Evolutionary conservation across 1,284 basidiomycete genomes (phyloP), one percentile per base, ranked within the genome.

Genomic region (Cryptococcus wingfieldii): DNA sequence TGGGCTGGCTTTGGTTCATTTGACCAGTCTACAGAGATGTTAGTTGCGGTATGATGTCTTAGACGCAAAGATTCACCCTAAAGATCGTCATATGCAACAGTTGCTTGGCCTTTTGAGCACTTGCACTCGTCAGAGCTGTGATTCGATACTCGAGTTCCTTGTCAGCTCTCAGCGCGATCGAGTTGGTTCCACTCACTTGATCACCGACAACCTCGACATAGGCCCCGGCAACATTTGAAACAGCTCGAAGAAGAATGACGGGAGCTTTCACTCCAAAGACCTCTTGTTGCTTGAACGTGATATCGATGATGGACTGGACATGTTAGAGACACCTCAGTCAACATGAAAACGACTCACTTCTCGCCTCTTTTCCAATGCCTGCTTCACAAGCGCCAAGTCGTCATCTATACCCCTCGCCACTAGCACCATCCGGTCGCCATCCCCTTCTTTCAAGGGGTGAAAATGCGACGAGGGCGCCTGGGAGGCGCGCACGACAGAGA

Each of bases 201-300:
- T 10, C 31, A 34, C 7, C 31, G 31, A 34, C 31, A n/a, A 51
- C 47, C 38, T 63, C 59, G 0, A 64, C 53, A 47, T 62, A 59
- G 4, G 60, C 58, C 16, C 60, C 62, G 5, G 60, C 53, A 31
- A 54, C 58, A 37, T 55, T 58, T 1, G 62, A 64, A 2, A 64
- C 47, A 13, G 54, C 44, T 37, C 58, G 53, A 16, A 62, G 19
- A 16, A 62, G 34, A 10, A 46, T 58, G 12, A 39, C 50, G 10
- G 55, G 37, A 19, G 54, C 53, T n/a, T 44, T 18, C 10, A 62
- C 28, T 4, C 47, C 38, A 25, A 55, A 31, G 1, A 60, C 28
- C 12, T 56, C 53, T 10, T 49, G 39, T 14, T 19, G 16, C 1
- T 43, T 10, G n/a, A 64, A 41, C 18, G 44, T 38, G 7, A 50